A percentile compares a stretch with the other conserved stretches of the same genome.
Evolutionary conservation across 371 early-diverging fungal species (phyloP).

Genomic region (Sporodiniella umbellata): DNA sequence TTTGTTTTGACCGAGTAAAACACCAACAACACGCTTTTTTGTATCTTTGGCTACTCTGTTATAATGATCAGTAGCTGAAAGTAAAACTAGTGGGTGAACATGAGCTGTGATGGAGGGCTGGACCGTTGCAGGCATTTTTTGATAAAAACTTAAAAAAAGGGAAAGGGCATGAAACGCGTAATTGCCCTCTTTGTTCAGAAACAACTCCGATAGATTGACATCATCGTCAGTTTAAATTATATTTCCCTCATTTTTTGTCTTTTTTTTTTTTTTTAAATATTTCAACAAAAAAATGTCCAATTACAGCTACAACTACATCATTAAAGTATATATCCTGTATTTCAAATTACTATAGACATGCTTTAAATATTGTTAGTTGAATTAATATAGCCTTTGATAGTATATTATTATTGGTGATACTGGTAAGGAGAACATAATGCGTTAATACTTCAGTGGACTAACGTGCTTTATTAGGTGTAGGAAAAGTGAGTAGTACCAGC

Average conservation of each 20-base stretch:
- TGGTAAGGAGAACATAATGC: slow-evolving; percentile 48
- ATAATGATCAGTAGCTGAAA: slow-evolving; percentile 99
- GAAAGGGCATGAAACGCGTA: not conserved
- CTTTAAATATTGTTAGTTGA: not conserved
- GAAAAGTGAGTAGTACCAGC: slow-evolving; percentile 53
- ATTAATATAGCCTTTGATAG: slow-evolving; percentile 19
- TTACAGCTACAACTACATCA: slow-evolving; percentile 54
- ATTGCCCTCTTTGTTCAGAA: not conserved
- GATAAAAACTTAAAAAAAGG: not conserved
- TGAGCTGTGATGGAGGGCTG: slow-evolving; percentile 62
- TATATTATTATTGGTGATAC: slow-evolving; percentile 85
- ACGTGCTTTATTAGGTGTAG: slow-evolving; percentile 52
- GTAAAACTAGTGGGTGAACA: slow-evolving; percentile 97
- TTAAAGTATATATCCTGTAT: too few relatives aligned
- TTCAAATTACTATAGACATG: not conserved
- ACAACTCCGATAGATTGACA: not conserved
- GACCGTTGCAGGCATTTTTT: slow-evolving; percentile 39
- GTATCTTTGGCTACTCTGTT: slow-evolving; percentile 95
- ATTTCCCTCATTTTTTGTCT: slow-evolving; percentile 2
- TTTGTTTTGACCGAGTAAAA: slow-evolving; percentile 95
- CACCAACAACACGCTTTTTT: slow-evolving; percentile 97
- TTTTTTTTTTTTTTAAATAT: slow-evolving; percentile 3
- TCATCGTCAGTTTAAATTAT: slow-evolving; percentile 1
- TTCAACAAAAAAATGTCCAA: slow-evolving; percentile 30
- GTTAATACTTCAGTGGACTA: too few relatives aligned